Percentiles rank a stretch among this genome's conserved stretches.
Conservation (phyloP, 192 early-diverging fungal genomes). For the Mortierella antarctica region DNA sequence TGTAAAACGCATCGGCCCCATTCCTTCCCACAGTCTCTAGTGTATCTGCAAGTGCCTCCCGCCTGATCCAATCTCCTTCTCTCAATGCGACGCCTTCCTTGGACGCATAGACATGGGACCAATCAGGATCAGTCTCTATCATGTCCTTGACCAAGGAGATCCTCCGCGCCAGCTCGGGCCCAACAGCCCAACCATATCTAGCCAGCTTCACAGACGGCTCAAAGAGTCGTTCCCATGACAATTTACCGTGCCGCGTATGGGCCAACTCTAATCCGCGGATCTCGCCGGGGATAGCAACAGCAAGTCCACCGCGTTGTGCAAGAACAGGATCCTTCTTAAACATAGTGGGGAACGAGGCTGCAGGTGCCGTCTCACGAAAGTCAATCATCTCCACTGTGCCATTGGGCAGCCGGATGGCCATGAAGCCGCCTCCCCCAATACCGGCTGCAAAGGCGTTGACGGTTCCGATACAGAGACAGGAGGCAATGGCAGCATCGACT, state of each 20-base stretch:
- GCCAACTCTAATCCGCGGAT: conserved; percentile 88
- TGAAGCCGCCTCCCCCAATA: conserved; percentile 96
- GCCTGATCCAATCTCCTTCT: conserved; percentile 53
- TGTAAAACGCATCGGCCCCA: conserved; percentile 67
- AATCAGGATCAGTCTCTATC: conserved; percentile 28
- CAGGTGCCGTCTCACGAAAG: conserved; percentile 90
- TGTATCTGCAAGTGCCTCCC: conserved; percentile 62
- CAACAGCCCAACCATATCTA: conserved; percentile 77
- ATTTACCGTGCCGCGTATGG: conserved; percentile 81
- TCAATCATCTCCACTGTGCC: conserved; percentile 79
- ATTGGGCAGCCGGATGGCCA: conserved; percentile 77
- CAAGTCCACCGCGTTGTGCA: conserved; percentile 76
- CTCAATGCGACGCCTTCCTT: conserved; percentile 7
- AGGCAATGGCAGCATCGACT: conserved; percentile 89
- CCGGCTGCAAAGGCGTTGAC: conserved; percentile 91
- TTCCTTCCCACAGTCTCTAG: conserved; percentile 61
- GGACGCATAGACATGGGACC: conserved; percentile 35
- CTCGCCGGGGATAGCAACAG: conserved; percentile 89
- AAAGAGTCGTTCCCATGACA: conserved; percentile 86
- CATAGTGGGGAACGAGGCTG: conserved; percentile 79
- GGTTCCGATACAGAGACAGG: conserved; percentile 86
- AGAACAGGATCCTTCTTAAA: conserved; percentile 74
- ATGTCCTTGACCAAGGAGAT: conserved; percentile 22
- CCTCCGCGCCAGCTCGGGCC: conserved; percentile 47
- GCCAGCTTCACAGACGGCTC: conserved; percentile 78